Percentiles rank a stretch among this genome's conserved stretches.
These are phyloP conservation scores for Termitomyces sp. DNA, from an alignment of 768 basidiomycete species.

Conservation along the genomic window DNA sequence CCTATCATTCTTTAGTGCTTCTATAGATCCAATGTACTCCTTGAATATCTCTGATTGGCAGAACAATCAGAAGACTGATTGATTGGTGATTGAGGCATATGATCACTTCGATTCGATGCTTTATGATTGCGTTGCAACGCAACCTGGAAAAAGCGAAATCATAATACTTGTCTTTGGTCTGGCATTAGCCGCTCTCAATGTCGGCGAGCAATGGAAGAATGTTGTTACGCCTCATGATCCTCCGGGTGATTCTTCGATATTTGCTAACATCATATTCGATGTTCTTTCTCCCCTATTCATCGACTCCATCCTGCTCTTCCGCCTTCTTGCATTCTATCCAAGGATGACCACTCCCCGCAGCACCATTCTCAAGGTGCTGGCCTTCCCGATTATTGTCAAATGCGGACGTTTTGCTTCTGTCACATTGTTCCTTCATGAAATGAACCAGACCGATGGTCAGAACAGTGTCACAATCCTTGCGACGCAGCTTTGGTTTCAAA, in stretches of 20 bases:
- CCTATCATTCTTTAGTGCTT: too few relatives aligned
- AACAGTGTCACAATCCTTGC: not conserved
- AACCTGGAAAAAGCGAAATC: too few relatives aligned
- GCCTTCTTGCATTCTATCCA: constrained; percentile 31
- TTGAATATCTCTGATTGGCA: too few relatives aligned
- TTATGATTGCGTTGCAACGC: too few relatives aligned
- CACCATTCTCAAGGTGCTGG: constrained; percentile 17
- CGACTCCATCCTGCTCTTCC: constrained; percentile 32
- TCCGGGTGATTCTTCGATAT: constrained; percentile 13
- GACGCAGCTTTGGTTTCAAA: not conserved
- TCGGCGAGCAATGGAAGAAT: not conserved
- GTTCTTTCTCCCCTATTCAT: constrained; percentile 27
- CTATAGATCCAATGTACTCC: too few relatives aligned
- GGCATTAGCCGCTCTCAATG: constrained; percentile 13
- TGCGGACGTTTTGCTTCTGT: constrained; percentile 21
- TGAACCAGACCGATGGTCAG: not conserved
- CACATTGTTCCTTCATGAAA: constrained; percentile 6
- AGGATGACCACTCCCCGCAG: constrained; percentile 10
- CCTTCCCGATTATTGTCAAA: constrained; percentile 24
- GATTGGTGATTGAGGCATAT: too few relatives aligned
- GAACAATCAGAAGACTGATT: too few relatives aligned
- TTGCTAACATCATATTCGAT: constrained; percentile 17
- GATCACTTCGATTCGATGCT: too few relatives aligned
- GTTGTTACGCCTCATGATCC: constrained; percentile 15
- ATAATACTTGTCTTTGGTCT: too few relatives aligned